These are phyloP conservation scores for Solidago caesia DNA, from an alignment of 129 eudicot species.

Conservation along the genomic window DNA sequence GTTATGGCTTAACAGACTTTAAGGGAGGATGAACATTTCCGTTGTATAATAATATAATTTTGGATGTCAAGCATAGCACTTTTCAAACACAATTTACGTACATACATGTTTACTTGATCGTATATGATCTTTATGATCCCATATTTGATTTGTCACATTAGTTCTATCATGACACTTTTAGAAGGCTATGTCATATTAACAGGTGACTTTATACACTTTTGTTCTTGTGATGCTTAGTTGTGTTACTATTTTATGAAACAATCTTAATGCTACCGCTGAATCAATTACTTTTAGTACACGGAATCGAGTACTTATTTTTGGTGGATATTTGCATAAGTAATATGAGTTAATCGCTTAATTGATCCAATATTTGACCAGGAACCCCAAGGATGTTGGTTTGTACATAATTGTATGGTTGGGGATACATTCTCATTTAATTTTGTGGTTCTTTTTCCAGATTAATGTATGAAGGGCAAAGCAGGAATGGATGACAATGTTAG, in stretches of 20 bases:
- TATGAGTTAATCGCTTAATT: neutral
- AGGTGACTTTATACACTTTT: conserved; percentile 40
- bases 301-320: too few relatives aligned
- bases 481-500: too few relatives aligned
- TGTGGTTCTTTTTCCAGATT: too few relatives aligned
- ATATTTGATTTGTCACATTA: conserved; percentile 88
- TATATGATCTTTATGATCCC: conserved; percentile 91
- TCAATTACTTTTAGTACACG: too few relatives aligned
- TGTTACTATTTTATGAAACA: too few relatives aligned
- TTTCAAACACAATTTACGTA: neutral
- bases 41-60: neutral
- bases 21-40: too few relatives aligned
- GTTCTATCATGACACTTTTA: conserved; percentile 85
- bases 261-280: too few relatives aligned
- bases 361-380: conserved; percentile 47
- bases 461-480: too few relatives aligned
- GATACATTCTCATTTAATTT: too few relatives aligned
- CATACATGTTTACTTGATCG: conserved; percentile 7
- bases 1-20: neutral
- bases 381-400: conserved; percentile 99
- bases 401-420: too few relatives aligned
- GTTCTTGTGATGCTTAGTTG: neutral
- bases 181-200: conserved; percentile 94
- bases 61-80: neutral
- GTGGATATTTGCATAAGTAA: too few relatives aligned